Base-by-base conservation (phyloP, 768 basidiomycete species). In the Lentinula raphanica region DNA sequence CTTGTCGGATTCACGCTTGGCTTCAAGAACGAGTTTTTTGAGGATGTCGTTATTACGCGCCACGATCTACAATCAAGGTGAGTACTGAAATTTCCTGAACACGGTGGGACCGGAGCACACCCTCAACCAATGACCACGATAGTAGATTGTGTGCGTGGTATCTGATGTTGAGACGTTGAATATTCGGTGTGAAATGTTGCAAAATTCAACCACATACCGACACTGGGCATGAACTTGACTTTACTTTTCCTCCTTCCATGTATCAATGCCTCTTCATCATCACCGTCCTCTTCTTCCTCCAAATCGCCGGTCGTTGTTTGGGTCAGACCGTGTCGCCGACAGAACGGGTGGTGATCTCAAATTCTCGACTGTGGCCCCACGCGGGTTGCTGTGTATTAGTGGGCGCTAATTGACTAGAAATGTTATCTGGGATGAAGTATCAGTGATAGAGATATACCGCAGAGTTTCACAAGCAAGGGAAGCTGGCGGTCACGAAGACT, bases 131-230 rank as follows among this genome's bases (percentile, higher is more conserved):
- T 93, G 92, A 51, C 91, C 91, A 66, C 83, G 84, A 77, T 93
- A 93, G 76, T 90, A 93, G 58, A 93, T 91, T 15, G 90, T 93
- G 69, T 93, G 91, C 6, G 88, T 91, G 0, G 89, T 91, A 66
- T 92, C 91, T 92, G 65, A 40, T 31, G 59, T 39, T 39, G 13
- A 29, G 23, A 27, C n/a, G n/a, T n/a, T 36, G n/a, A 54, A 17
- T 8, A 9, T 17, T 17, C 6, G 29, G 32, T 12, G 40, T 40
- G 35, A 58, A 48, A 58, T 56, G 36, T 59, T 53, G 44, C 48
- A 56, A 59, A 64, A n/a, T n/a, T n/a, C n/a, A 60, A 60, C 42
- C 21, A 71, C 79, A 62, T 68, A 90, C 90, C 90, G 56, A 89
- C 71, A 71, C 87, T 89, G n/a, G 91, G 91, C 79, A 92, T 83